Base-by-base conservation (phyloP, 176 grass and related monocot species). In the Musa schizocarpa region DNA sequence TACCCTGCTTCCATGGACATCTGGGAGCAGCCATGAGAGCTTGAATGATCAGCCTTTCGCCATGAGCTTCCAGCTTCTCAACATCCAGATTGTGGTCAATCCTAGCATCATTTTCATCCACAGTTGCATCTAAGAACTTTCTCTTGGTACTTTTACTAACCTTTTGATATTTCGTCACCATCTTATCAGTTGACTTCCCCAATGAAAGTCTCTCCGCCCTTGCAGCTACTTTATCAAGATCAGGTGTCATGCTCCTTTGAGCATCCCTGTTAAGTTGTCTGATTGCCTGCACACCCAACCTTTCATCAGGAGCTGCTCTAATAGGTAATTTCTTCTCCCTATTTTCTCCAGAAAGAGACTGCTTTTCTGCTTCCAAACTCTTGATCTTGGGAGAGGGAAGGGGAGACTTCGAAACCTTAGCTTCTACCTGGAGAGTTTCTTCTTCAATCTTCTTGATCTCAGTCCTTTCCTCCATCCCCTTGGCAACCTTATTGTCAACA, bases 1-100 rank as follows among this genome's bases (percentile, higher is more conserved):
- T 72, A 53, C 80, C 69, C 65, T 66, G 71, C 74, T n/a, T 54
- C 90, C 90, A 83, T 16, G 85, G 87, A 78, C 80, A 89, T 70
- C 74, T 78, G 54, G 62, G 61, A 16, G 66, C 65, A 68, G 84
- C 80, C 82, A 89, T 87, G 74, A 89, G 79, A 85, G 77, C 87
- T 74, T 79, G 85, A 63, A 85, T 78, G 51, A 85, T 79, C 71
- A 76, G 2, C 56, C 17, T 80, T 0, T 85, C 20, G 48, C 9
- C 67, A 71, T 55, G 53, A 49, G 73, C 9, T 12, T 84, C 53
- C 52, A 65, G 29, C 74, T 68, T 23, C 56, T 78, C 59, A 53
- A 19, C 63, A 49, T 74, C 65, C 79, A 63, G 7, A 13, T n/a
- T 81, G 62, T 51, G 53, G 68, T 77, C 67, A 64, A 12, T 52